Percentiles rank a stretch among this genome's conserved stretches.
These are phyloP conservation scores for Labyrinthula sp. DNA, from an alignment of 352 stramenopile species.

Conservation along the genomic window DNA sequence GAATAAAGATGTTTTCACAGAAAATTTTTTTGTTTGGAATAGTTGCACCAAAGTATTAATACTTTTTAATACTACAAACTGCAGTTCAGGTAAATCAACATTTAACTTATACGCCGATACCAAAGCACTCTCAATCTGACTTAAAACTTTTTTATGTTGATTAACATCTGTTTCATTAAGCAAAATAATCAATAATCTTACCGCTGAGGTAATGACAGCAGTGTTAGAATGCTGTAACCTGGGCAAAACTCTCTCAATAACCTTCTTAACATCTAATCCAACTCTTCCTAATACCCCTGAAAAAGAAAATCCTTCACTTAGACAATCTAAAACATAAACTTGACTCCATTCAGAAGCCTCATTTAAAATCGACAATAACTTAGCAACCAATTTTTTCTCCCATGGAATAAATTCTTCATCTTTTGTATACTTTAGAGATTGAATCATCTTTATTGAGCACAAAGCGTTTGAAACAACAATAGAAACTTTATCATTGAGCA, in stretches of 20 bases:
- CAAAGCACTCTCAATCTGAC: conserved; percentile 84
- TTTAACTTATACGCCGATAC: conserved; percentile 94
- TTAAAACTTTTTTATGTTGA: conserved; percentile 61
- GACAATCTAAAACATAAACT: conserved; percentile 87
- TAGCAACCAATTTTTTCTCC: conserved; percentile 42
- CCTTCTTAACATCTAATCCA: no score
- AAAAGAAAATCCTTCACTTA: no score
- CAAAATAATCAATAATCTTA: conserved; percentile 79
- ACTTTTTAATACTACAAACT: conserved; percentile 95
- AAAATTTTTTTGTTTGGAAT: no score
- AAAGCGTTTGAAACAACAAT: conserved; percentile 93
- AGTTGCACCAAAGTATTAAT: conserved; percentile 99
- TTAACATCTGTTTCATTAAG: conserved; percentile 74
- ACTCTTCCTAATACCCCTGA: no score
- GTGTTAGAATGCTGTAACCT: conserved; percentile 91
- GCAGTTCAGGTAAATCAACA: conserved; percentile 89
- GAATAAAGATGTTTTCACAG: conserved; percentile 80
- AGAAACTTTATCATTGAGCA: conserved; percentile 91
- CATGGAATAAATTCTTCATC: no score
- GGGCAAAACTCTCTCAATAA: conserved; percentile 94
- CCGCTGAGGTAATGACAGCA: conserved; percentile 86
- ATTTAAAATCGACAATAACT: conserved; percentile 88
- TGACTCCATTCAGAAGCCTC: conserved; percentile 99
- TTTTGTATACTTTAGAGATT: conserved; percentile 82
- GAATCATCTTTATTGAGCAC: conserved; percentile 84